These are phyloP conservation scores for Solanum habrochaites DNA, from an alignment of 257 asterid genomes.

Conservation along the genomic window DNA sequence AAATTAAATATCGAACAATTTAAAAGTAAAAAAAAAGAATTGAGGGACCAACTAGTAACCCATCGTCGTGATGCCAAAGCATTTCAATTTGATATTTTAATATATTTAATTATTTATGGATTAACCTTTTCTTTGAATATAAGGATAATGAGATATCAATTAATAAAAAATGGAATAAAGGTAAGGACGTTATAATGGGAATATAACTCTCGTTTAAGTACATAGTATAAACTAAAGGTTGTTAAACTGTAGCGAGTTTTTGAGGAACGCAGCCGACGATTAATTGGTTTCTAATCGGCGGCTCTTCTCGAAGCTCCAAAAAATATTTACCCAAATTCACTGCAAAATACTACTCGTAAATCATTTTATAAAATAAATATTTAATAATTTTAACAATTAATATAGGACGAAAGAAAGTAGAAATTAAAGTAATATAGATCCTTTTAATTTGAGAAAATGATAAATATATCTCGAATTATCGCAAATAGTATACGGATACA, in stretches of 20 bases:
- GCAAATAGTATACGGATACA: too few species aligned
- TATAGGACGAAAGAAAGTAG: neutral
- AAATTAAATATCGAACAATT: accelerated
- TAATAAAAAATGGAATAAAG: neutral
- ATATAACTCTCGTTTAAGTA: neutral
- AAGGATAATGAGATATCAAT: neutral
- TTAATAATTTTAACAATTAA: too few species aligned
- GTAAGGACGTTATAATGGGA: neutral
- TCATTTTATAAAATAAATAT: too few species aligned
- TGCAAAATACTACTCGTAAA: neutral
- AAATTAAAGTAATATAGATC: neutral
- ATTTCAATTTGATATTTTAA: neutral
- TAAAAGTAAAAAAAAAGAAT: neutral
- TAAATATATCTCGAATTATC: too few species aligned
- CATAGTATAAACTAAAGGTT: neutral
- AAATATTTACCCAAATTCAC: neutral
- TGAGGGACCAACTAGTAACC: neutral
- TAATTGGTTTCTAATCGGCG: neutral
- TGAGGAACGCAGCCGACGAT: neutral
- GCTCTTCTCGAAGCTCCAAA: neutral
- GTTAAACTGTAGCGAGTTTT: neutral
- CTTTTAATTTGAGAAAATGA: neutral
- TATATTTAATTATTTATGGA: neutral
- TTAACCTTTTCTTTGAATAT: neutral
- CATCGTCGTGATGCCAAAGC: neutral